A percentile compares a stretch with the other conserved stretches of the same genome.
These are phyloP conservation scores for Saprolegnia parasitica DNA, from an alignment of 352 stramenopile genomes.

Conservation along the genomic window DNA sequence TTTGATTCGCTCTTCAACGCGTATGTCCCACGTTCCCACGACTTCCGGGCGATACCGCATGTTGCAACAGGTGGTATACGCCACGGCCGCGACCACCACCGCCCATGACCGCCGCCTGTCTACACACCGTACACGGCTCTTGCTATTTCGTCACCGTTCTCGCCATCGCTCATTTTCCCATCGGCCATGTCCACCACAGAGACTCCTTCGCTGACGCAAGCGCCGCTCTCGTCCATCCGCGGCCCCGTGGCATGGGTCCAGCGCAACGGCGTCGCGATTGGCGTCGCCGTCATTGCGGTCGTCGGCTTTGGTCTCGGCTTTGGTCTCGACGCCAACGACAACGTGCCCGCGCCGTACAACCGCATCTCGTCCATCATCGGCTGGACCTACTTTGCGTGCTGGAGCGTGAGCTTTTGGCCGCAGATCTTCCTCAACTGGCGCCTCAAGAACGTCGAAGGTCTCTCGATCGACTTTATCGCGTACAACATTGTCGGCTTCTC, in stretches of 20 bases:
- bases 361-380: conserved; percentile 81
- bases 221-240: neutral
- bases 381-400: conserved; percentile 91
- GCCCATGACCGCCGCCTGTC: neutral
- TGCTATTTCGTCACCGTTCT: neutral
- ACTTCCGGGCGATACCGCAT: neutral
- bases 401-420: conserved; percentile 87
- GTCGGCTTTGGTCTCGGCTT: conserved; percentile 56
- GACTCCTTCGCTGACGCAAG: neutral
- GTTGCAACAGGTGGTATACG: neutral
- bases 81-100: neutral
- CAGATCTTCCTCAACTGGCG: conserved; percentile 92
- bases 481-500: conserved; percentile 94
- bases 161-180: neutral
- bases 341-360: conserved; percentile 81
- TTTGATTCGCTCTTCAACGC: neutral
- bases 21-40: neutral
- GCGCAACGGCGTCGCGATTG: conserved; percentile 29
- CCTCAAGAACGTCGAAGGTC: conserved; percentile 81
- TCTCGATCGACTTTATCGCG: conserved; percentile 91
- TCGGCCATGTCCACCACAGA: neutral
- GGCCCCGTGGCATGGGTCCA: conserved; percentile 1
- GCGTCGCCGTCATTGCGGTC: conserved; percentile 52
- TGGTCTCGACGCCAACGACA: conserved; percentile 57
- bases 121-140: neutral